Evolutionary conservation across 176 grass and related monocot species (phyloP), one percentile per base, ranked within the genome.

Genomic region (Echinochloa phyllopogon): DNA sequence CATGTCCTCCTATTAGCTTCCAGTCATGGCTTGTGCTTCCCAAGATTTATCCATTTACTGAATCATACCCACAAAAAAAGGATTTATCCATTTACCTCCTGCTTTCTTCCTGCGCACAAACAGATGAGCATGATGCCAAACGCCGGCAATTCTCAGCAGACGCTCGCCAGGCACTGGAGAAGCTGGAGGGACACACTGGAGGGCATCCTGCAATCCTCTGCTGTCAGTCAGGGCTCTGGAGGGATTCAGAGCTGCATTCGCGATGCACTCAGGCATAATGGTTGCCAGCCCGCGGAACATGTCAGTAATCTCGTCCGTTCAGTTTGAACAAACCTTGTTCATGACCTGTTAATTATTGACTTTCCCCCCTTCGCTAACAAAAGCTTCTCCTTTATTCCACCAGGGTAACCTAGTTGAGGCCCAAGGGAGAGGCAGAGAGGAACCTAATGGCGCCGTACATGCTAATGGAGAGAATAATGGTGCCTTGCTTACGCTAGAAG

Each of bases 151-250:
- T 70, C 52, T 68, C 10, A 66, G 6, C 76, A 25, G 1, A 14
- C 3, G 17, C 59, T 53, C 1, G 60, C 43, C 25, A 67, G 75
- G 4, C 90, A 86, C 55, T 97, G 95, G 95, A 85, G 74, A 65
- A 88, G 80, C 78, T 94, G 95, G 95, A 94, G 74, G 89, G 51
- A 91, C 63, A 88, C 89, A 17, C 62, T 97, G 13, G 68, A 97
- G 78, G 83, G 74, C 39, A 78, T 91, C 52, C 59, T 97, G 11
- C 67, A 78, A n/a, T 89, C 79, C 37, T 84, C 83, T 20, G 40
- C 44, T 25, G 72, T 70, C 51, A 82, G 66, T 52, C 87, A 91
- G 83, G 86, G 82, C 57, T 5, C 79, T 40, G 92, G 92, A 52
- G 95, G 95, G 56, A 93, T 97, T 75, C 80, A 89, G 69, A 84